Percentiles rank a stretch among this genome's conserved stretches.
Evolutionary conservation across 2,329 filamentous ascomycete species (phyloP).

Genomic region (Neoarthrinium moseri): DNA sequence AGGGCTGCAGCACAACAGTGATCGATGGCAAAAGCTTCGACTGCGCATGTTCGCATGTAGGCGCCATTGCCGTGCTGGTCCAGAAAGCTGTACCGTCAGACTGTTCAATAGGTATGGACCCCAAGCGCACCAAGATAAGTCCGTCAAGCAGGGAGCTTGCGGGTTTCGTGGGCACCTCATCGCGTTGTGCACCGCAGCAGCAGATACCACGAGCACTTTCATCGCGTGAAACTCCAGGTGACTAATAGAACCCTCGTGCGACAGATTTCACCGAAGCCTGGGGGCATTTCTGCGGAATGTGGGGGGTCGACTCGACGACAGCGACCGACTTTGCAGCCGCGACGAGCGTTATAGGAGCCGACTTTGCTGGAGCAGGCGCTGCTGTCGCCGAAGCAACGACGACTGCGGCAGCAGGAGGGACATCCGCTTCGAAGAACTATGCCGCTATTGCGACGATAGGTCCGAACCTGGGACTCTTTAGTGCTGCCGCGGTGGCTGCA

Average conservation of each 20-base stretch:
- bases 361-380: not conserved
- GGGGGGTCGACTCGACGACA: not conserved
- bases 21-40: not conserved
- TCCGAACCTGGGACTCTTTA: too few relatives aligned
- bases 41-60: not conserved
- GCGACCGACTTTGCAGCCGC: not conserved
- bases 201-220: too few relatives aligned
- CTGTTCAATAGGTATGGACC: not conserved
- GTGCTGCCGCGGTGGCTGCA: too few relatives aligned
- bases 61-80: not conserved
- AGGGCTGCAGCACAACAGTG: constrained; percentile 2
- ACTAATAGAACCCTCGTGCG: too few relatives aligned
- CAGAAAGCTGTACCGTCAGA: not conserved
- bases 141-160: too few relatives aligned
- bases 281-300: not conserved
- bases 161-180: too few relatives aligned
- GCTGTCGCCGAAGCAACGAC: too few relatives aligned
- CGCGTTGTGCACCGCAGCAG: not conserved
- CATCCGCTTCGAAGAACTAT: too few relatives aligned
- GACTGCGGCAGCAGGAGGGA: too few relatives aligned
- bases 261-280: not conserved
- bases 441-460: too few relatives aligned
- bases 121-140: too few relatives aligned
- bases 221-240: too few relatives aligned
- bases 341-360: not conserved